Evolutionary conservation across 495 filamentous ascomycete species (phyloP).

Genomic region (Penicillium taxi): DNA sequence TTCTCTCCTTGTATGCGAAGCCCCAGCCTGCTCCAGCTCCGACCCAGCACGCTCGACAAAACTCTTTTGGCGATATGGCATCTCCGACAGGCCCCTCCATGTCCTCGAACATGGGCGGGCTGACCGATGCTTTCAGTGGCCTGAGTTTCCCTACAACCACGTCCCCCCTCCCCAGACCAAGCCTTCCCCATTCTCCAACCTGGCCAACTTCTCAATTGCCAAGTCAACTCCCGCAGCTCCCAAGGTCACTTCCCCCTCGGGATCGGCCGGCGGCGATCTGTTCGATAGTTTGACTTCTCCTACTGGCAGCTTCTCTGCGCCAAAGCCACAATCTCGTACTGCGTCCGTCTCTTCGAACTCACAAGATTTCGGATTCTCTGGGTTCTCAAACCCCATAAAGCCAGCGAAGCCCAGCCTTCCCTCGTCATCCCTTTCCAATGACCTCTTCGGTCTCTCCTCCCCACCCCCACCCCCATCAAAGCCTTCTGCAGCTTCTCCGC

Average conservation of each 20-base stretch:
- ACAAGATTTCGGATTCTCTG: slow-evolving; percentile 46
- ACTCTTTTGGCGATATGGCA: slow-evolving; percentile 61
- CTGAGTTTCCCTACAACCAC: slow-evolving; percentile 62
- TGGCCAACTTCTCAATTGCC: slow-evolving; percentile 52
- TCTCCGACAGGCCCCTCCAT: slow-evolving; percentile 42
- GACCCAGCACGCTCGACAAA: slow-evolving; percentile 48
- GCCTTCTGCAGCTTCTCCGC: slow-evolving; percentile 31
- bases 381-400: slow-evolving; percentile 35
- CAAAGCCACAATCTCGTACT: slow-evolving; percentile 36
- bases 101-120: slow-evolving; percentile 55
- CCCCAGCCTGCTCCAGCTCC: slow-evolving; percentile 54
- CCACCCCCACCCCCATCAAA: slow-evolving; percentile 40
- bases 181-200: slow-evolving; percentile 62
- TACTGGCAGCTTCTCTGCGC: slow-evolving; percentile 34
- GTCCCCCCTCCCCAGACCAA: slow-evolving; percentile 44
- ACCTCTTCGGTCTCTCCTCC: slow-evolving; percentile 75
- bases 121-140: slow-evolving; percentile 83
- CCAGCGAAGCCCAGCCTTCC: slow-evolving; percentile 38
- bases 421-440: slow-evolving; percentile 42
- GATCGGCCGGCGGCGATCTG: slow-evolving; percentile 58
- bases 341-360: slow-evolving; percentile 42
- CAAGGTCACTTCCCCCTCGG: slow-evolving; percentile 42
- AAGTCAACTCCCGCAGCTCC: slow-evolving; percentile 48
- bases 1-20: slow-evolving; percentile 88
- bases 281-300: slow-evolving; percentile 66